Evolutionary conservation across 176 grass and related monocot genomes (phyloP), one percentile per base, ranked within the genome.

Genomic region (Carex myosuroides): DNA sequence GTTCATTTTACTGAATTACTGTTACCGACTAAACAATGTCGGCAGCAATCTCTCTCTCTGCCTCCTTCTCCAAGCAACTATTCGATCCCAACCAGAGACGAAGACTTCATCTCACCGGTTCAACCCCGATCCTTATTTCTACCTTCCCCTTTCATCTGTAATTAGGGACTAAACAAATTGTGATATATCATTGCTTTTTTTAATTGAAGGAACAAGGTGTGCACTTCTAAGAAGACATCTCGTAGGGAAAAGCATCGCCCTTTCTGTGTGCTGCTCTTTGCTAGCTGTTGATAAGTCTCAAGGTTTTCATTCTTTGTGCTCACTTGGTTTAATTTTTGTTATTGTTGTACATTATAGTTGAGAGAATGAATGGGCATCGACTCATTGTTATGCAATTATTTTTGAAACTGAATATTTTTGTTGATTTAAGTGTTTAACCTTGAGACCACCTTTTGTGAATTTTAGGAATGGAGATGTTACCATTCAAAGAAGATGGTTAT

Each of bases 401-500:
- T 3, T 64, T 21, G 13, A 54, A 61, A 22, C 4, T 5, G 64
- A 21, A 3, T 60, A 3, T 13, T 57, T 62, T 62, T 77, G 2
- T 22, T 20, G 20, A 67, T 30, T 50, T 29, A 29, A 29, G 29
- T 29, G 2, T 29, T 29, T 77, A 39, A 12, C 26, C 16, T 57
- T 46, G 12, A 41, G 18, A 39, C 21, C 1, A 13, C 20, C 1
- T 11, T 67, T 69, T 72, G 71, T 65, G 60, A 46, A 44, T 76
- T 69, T 41, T 55, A 97, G 94, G 87, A 85, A 79, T 98, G 82
- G 89, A 98, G 50, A 61, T 74, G 65, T 39, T 98, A 88, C 92
- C 92, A 58, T 98, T 90, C 88, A 98, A 94, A 69, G 64, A 90
- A 18, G 91, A 98, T 37, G 95, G 95, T 18, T 95, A 98, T 89